Base-by-base conservation (phyloP, 208 protist species). In the Trypanosomatidae sp. region DNA sequence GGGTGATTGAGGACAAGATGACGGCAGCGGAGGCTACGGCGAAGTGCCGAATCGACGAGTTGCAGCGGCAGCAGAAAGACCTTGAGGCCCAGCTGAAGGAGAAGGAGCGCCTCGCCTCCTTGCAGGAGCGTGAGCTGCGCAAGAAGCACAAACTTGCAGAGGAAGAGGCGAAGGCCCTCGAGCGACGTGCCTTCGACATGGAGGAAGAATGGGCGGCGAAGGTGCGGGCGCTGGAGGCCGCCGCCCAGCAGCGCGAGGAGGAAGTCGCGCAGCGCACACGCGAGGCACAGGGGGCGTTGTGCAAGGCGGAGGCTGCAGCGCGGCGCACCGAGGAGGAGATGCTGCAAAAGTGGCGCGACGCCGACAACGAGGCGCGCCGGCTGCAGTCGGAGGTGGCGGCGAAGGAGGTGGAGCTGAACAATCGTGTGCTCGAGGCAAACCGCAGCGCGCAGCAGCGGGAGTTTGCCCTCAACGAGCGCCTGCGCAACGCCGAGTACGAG, bases 391-490 rank as follows among this genome's bases (percentile, higher is more conserved):
- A 89, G 73, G 69, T 80, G 65, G 80, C 78, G n/a, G 74, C 65
- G n/a, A 80, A 85, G 66, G 86, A 95, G 76, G 66, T 64, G 2
- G 87, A 94, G 73, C 81, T 90, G 52, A 81, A 87, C 59, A 67
- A 70, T 33, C 82, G 83, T 60, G 36, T 94, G 52, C 69, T 77
- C n/a, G 83, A 94, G 68, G 73, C 84, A 19, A 77, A 83, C 30
- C 74, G 71, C 43, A 65, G 80, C 15, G 83, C 81, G 3, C 66
- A 86, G 62, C 58, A 77, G 69, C 80, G 78, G 10, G 83, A 87
- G 72, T 53, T 47, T 9, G 83, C 88, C 62, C 62, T 88, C 41
- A 76, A 88, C 41, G 83, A 82, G 49, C 74, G 76, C 36, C 78
- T 87, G n/a, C 79, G 76, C 43, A 72, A 69, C 17, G 78, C 82